Conservation (phyloP, 768 basidiomycete genomes). For the Phylloporus sp. region DNA sequence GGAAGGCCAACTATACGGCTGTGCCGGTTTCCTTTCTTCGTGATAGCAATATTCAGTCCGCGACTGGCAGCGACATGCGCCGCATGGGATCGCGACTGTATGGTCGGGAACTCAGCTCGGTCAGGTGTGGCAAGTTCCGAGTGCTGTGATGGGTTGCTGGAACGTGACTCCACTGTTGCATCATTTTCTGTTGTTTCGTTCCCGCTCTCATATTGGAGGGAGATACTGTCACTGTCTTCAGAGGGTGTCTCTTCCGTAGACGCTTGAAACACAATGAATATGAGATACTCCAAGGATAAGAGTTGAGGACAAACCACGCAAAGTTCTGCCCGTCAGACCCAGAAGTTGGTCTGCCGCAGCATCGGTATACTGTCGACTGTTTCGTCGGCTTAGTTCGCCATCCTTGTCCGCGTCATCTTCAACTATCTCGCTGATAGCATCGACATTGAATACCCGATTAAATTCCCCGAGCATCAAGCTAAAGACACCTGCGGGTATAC, state of each 20-base stretch:
- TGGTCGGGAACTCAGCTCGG: slow-evolving; percentile 26
- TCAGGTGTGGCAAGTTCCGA: slow-evolving; percentile 16
- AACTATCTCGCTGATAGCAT: slow-evolving; percentile 29
- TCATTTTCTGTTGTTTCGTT: slow-evolving; percentile 67
- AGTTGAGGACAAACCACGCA: slow-evolving; percentile 50
- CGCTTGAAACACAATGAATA: slow-evolving; percentile 22
- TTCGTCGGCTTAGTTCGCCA: slow-evolving; percentile 57
- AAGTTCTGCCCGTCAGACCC: slow-evolving; percentile 66
- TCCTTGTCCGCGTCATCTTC: slow-evolving; percentile 26
- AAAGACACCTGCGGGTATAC: slow-evolving; percentile 97
- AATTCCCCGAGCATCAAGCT: slow-evolving; percentile 93
- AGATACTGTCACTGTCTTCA: slow-evolving; percentile 65
- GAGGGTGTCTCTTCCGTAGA: slow-evolving; percentile 61
- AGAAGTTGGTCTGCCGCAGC: slow-evolving; percentile 80
- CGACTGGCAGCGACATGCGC: slow-evolving; percentile 60
- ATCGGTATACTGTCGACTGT: slow-evolving; percentile 81
- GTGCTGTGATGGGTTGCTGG: slow-evolving; percentile 34
- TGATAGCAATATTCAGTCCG: slow-evolving; percentile 64
- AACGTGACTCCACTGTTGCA: slow-evolving; percentile 44
- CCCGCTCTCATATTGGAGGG: slow-evolving; percentile 69
- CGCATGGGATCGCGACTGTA: slow-evolving; percentile 46
- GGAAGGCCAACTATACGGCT: slow-evolving; percentile 67
- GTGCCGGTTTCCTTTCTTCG: slow-evolving; percentile 57
- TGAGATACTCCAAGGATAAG: neutral
- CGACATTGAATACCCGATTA: slow-evolving; percentile 89